These are phyloP conservation scores for Caryopteris hybrid DNA, from an alignment of 305 asterid species.

Conservation along the genomic window DNA sequence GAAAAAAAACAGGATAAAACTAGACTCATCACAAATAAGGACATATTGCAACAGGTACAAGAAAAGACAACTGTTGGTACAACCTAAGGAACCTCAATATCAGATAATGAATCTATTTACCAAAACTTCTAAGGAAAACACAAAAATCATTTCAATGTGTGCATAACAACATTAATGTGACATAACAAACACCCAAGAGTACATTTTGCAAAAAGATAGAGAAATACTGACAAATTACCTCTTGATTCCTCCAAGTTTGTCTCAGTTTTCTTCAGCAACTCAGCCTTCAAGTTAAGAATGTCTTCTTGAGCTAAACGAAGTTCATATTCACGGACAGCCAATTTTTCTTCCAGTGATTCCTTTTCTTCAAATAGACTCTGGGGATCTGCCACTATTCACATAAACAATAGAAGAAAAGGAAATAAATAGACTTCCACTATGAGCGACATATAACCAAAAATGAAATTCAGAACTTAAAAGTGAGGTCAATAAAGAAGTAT, in stretches of 20 bases:
- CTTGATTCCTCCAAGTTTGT: conserved; percentile 38
- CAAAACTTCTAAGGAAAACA: background rate
- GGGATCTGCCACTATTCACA: conserved; percentile 81
- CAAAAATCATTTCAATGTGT: background rate
- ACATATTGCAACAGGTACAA: conserved; percentile 9
- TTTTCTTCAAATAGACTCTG: conserved; percentile 91
- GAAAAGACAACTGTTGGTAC: background rate
- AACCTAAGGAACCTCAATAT: conserved; percentile 15
- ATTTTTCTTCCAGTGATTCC: conserved; percentile 81
- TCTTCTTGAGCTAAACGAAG: conserved; percentile 98
- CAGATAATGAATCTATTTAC: conserved; percentile 7
- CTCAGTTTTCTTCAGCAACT: conserved; percentile 62
- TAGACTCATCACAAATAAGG: conserved; percentile 5
- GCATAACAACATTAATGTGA: conserved; percentile 13
- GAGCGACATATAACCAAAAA: conserved; percentile 13
- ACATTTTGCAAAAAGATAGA: conserved; percentile 13
- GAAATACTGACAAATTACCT: conserved; percentile 37
- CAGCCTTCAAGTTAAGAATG: conserved; percentile 65
- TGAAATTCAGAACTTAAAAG: conserved; percentile 1
- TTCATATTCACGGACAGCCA: conserved; percentile 90
- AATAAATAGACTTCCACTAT: conserved; percentile 4
- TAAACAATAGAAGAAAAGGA: conserved; percentile 15
- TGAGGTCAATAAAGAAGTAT: background rate
- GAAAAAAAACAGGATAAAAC: too few relatives aligned
- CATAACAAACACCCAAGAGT: conserved; percentile 5